Conservation (phyloP, 2,329 filamentous ascomycete genomes). For the Penicillium sp. region DNA sequence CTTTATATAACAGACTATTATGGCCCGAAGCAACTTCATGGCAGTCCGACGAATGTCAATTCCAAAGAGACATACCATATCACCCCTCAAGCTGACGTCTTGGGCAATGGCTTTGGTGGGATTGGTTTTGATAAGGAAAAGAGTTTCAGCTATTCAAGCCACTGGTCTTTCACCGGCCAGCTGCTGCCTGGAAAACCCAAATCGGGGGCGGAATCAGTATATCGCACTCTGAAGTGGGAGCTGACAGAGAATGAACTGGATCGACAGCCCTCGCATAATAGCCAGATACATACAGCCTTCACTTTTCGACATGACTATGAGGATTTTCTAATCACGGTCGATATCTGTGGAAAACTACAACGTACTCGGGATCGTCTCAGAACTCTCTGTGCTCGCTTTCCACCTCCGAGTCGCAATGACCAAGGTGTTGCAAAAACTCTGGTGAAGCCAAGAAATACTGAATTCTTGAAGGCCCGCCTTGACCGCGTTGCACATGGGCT, state of each 20-base stretch:
- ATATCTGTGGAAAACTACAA: conserved; percentile 27
- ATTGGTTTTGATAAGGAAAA: conserved; percentile 15
- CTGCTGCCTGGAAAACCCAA: not conserved
- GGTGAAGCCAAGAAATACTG: not conserved
- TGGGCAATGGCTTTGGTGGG: conserved; percentile 17
- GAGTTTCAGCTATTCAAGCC: conserved; percentile 8
- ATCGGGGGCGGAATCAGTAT: conserved; percentile 10
- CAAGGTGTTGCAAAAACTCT: not conserved
- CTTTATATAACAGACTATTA: conserved; percentile 18
- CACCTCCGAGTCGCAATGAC: not conserved
- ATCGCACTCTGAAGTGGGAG: conserved; percentile 27
- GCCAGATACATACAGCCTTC: conserved; percentile 26
- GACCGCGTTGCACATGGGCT: conserved; percentile 5
- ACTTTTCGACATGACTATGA: conserved; percentile 27
- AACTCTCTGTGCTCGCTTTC: conserved; percentile 5
- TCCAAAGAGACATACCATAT: conserved; percentile 13
- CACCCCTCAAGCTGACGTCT: conserved; percentile 16
- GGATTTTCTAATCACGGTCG: conserved; percentile 28
- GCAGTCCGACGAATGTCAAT: conserved; percentile 13
- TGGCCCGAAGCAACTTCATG: conserved; percentile 18
- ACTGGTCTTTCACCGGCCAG: not conserved
- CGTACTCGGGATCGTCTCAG: conserved; percentile 11
- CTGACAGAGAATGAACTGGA: conserved; percentile 28
- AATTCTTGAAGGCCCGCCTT: not conserved
- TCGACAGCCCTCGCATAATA: conserved; percentile 22